These are phyloP conservation scores for Dorcoceras hygrometricum DNA, from an alignment of 257 asterid species.

Conservation along the genomic window DNA sequence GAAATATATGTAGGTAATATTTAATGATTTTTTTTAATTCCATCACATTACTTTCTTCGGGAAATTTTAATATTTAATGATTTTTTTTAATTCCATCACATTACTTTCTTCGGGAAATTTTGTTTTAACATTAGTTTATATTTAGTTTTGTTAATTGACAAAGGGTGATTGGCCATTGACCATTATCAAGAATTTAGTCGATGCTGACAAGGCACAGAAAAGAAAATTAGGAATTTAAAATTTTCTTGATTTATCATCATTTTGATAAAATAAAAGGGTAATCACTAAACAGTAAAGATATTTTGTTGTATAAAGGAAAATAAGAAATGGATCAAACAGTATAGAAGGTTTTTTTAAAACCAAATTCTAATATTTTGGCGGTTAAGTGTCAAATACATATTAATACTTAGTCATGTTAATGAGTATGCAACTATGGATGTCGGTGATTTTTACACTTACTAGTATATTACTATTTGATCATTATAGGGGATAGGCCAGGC, in stretches of 20 bases:
- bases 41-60: no score
- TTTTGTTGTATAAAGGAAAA: no score
- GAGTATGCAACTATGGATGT: slow-evolving; percentile 27
- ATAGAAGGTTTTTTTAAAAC: no score
- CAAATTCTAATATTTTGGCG: neutral
- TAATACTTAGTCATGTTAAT: slow-evolving; percentile 27
- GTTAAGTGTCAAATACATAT: neutral
- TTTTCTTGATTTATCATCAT: neutral
- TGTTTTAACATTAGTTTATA: no score
- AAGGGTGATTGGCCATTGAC: neutral
- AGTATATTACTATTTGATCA: slow-evolving; percentile 55
- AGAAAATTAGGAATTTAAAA: no score
- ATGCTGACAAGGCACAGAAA: neutral
- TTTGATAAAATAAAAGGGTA: neutral
- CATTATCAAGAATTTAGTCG: neutral
- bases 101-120: no score
- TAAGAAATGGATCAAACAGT: neutral
- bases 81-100: no score
- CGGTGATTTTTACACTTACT: slow-evolving; percentile 38
- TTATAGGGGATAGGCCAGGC: slow-evolving; percentile 82
- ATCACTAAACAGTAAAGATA: neutral
- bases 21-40: no score
- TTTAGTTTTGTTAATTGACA: neutral
- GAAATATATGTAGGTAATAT: no score
- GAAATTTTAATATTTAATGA: no score